Evolutionary conservation across 257 asterid genomes (phyloP).

Genomic region (Oldenlandia corymbosa): DNA sequence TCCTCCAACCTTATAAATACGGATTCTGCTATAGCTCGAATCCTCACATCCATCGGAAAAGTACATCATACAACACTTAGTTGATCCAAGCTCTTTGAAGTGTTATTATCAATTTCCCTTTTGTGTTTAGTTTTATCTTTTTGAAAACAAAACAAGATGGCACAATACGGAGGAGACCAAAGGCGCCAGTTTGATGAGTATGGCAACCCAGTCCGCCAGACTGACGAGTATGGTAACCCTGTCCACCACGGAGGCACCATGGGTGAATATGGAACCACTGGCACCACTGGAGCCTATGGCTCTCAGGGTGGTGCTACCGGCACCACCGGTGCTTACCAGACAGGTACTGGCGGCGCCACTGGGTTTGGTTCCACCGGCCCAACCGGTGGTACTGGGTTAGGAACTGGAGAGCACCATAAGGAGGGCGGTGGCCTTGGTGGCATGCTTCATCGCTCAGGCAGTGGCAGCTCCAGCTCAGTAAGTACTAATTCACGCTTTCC

Average conservation of each 20-base stretch:
- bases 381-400: slow-evolving; percentile 3
- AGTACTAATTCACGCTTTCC: not conserved
- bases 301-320: not conserved
- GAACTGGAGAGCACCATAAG: slow-evolving; percentile 12
- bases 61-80: too few relatives aligned
- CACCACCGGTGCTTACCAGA: slow-evolving; percentile 9
- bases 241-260: slow-evolving; percentile 21
- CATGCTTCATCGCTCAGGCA: slow-evolving; percentile 46
- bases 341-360: not conserved
- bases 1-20: not conserved
- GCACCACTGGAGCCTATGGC: slow-evolving; percentile 36
- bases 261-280: slow-evolving; percentile 30
- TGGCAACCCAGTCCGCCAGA: slow-evolving; percentile 45
- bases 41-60: too few relatives aligned
- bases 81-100: too few relatives aligned
- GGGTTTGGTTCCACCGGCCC: slow-evolving; percentile 14
- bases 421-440: slow-evolving; percentile 23
- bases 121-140: not conserved
- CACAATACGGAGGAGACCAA: slow-evolving; percentile 14
- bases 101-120: too few relatives aligned
- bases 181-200: slow-evolving; percentile 47
- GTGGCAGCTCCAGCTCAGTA: slow-evolving; percentile 41
- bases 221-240: slow-evolving; percentile 65
- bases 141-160: not conserved
- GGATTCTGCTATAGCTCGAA: not conserved